Conservation (phyloP, 371 early-diverging fungal genomes). For the Basidiobolus heterosporus region DNA sequence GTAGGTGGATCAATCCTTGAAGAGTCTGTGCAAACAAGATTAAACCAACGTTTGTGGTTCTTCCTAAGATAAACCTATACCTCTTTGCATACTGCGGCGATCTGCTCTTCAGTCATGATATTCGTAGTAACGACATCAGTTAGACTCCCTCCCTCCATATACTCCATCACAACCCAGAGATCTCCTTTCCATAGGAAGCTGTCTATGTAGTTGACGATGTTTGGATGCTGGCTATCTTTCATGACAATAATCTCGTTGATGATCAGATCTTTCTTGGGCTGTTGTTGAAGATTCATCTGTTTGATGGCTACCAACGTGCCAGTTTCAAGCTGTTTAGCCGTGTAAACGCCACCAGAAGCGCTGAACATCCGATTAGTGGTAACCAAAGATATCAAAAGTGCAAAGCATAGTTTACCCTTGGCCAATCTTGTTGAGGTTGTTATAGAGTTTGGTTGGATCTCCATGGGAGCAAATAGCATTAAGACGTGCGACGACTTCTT, state of each 20-base stretch:
- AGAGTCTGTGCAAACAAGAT: constrained; percentile 30
- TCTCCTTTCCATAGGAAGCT: constrained; percentile 73
- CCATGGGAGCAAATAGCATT: constrained; percentile 75
- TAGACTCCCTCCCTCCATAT: constrained; percentile 92
- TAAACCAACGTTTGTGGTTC: too few species aligned
- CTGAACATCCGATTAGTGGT: constrained; percentile 17
- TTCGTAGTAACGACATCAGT: constrained; percentile 85
- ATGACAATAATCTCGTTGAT: constrained; percentile 93
- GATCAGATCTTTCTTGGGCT: constrained; percentile 90
- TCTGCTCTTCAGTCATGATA: constrained; percentile 89
- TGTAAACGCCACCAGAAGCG: constrained; percentile 87
- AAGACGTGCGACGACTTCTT: constrained; percentile 68
- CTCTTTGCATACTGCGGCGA: constrained; percentile 81
- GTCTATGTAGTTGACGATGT: constrained; percentile 93
- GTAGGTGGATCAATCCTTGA: constrained; percentile 79
- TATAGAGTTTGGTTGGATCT: constrained; percentile 63
- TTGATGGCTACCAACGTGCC: constrained; percentile 66
- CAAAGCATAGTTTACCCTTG: constrained; percentile 48
- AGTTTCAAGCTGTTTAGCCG: constrained; percentile 30
- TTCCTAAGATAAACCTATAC: constrained; percentile 8
- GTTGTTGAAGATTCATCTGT: constrained; percentile 89
- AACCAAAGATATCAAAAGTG: not conserved
- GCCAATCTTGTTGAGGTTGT: constrained; percentile 78
- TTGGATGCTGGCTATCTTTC: constrained; percentile 75
- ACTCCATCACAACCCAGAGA: constrained; percentile 94